phyloP scores from a whole-genome alignment of 331 rosid species.

The Arachis monticola region DNA sequence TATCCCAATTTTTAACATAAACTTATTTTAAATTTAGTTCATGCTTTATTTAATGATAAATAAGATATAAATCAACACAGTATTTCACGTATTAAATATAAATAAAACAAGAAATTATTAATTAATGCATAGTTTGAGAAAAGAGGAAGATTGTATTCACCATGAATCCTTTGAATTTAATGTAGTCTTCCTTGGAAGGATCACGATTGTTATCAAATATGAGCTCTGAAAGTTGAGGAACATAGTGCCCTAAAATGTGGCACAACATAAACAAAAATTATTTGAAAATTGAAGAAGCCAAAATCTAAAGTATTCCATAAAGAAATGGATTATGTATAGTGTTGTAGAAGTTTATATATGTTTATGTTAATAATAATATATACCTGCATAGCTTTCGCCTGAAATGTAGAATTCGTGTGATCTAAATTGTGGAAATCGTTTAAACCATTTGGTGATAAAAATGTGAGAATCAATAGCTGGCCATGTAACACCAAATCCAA shows the following conservation, averaged over 20 bases:
- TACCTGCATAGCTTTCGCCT: conserved; percentile 97
- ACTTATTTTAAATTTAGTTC: too few relatives aligned
- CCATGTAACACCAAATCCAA: conserved; percentile 11
- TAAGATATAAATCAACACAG: background rate
- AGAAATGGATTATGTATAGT: background rate
- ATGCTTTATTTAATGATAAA: background rate
- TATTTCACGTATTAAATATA: background rate
- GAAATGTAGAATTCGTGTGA: conserved; percentile 79
- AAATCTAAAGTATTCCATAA: conserved; percentile 4
- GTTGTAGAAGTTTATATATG: background rate
- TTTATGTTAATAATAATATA: too few relatives aligned
- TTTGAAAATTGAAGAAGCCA: background rate
- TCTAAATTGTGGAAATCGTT: conserved; percentile 74
- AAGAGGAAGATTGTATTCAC: conserved; percentile 36
- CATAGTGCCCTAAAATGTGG: conserved; percentile 77
- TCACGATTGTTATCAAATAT: conserved; percentile 60
- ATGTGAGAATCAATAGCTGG: conserved; percentile 73
- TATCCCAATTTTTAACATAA: too few relatives aligned
- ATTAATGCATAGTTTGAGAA: background rate
- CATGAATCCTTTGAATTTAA: conserved; percentile 82
- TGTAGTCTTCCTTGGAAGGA: conserved; percentile 44
- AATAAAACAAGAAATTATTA: background rate
- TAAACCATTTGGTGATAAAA: conserved; percentile 77
- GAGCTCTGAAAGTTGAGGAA: conserved; percentile 84
- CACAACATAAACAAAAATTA: background rate